Conservation (phyloP, 345 rosid species). For the Arabis alpina region DNA sequence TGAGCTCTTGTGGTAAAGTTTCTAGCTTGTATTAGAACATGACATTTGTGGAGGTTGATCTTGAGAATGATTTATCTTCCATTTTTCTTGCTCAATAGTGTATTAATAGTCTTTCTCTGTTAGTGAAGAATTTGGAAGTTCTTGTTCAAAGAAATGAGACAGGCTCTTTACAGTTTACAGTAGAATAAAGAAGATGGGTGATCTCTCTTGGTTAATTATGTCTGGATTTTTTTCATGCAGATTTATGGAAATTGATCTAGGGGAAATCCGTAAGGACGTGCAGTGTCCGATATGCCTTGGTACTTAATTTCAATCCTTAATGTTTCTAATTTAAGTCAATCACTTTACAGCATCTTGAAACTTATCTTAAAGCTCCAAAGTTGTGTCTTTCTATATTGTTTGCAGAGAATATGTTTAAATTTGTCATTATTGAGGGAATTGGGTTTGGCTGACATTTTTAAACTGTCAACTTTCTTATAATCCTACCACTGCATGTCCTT, state of each 20-base stretch:
- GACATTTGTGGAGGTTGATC: constrained; percentile 5
- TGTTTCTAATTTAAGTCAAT: background rate
- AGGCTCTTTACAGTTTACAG: too few relatives aligned
- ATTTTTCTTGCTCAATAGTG: constrained; percentile 1
- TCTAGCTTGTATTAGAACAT: constrained; percentile 4
- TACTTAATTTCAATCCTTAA: constrained; percentile 32
- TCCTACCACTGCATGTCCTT: constrained; percentile 2
- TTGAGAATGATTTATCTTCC: constrained; percentile 2
- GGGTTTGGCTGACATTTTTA: constrained; percentile 10
- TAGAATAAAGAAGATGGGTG: background rate
- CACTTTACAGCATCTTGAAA: background rate
- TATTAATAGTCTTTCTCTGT: background rate
- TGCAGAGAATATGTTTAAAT: constrained; percentile 14
- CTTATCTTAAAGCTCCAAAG: constrained; percentile 2
- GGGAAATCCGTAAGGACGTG: constrained; percentile 73
- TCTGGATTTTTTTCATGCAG: constrained; percentile 47
- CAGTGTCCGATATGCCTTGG: constrained; percentile 86
- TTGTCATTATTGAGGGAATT: background rate
- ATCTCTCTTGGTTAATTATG: constrained; percentile 6
- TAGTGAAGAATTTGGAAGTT: constrained; percentile 3
- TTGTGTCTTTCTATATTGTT: background rate
- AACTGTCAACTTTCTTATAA: constrained; percentile 2
- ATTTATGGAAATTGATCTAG: constrained; percentile 52
- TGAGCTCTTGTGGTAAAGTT: constrained; percentile 10
- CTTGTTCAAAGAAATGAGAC: background rate